These are phyloP conservation scores for Aspergillus sclerotialis DNA, from an alignment of 2,329 filamentous ascomycete genomes.

Conservation along the genomic window DNA sequence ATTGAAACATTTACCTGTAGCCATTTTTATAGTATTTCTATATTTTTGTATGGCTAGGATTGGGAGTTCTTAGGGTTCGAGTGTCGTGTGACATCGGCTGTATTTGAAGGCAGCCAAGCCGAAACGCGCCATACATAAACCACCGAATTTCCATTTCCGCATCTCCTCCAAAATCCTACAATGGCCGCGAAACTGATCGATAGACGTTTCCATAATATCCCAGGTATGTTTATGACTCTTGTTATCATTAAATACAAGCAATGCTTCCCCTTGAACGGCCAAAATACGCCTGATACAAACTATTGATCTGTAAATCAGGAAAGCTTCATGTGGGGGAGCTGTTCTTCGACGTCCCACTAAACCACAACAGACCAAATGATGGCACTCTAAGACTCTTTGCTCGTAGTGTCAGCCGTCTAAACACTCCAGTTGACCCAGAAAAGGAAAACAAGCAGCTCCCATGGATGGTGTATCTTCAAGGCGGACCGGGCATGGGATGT, in stretches of 20 bases:
- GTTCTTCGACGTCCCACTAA: conserved; percentile 78
- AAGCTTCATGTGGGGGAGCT: conserved; percentile 71
- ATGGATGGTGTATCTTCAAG: conserved; percentile 69
- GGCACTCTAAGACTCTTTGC: conserved; percentile 69
- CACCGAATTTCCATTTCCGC: no score
- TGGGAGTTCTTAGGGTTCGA: no score
- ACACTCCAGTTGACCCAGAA: conserved; percentile 40
- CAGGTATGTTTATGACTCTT: conserved; percentile 19
- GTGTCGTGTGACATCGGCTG: no score
- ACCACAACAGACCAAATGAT: conserved; percentile 58
- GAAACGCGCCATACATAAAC: no score
- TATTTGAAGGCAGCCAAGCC: no score
- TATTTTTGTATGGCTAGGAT: no score
- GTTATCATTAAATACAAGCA: background rate
- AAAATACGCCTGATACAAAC: background rate
- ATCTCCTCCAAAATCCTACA: no score
- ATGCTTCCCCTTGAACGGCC: no score
- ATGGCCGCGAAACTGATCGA: conserved; percentile 34
- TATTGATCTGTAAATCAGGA: conserved; percentile 42
- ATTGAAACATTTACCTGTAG: no score
- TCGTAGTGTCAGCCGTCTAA: conserved; percentile 60
- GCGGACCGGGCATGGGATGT: conserved; percentile 77
- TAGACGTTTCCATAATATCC: conserved; percentile 29
- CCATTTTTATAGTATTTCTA: no score
- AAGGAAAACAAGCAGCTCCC: conserved; percentile 46